Evolutionary conservation across 352 stramenopile genomes (phyloP).

Genomic region (Phytophthora syringae): DNA sequence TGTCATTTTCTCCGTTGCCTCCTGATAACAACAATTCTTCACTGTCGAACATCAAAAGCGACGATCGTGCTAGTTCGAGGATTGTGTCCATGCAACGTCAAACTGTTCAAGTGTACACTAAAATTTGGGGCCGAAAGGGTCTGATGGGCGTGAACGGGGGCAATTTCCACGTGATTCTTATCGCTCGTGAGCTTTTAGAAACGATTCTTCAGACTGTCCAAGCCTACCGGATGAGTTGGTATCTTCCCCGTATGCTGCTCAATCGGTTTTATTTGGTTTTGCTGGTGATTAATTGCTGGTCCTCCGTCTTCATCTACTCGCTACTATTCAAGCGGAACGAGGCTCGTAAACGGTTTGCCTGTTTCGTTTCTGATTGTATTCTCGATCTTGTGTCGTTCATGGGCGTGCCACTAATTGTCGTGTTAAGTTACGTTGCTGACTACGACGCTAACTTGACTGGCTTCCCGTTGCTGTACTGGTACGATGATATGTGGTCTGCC

Average conservation of each 20-base stretch:
- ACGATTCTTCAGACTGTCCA: too few relatives aligned
- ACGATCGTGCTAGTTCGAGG: too few relatives aligned
- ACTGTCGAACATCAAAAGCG: neutral
- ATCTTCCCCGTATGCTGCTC: constrained; percentile 28
- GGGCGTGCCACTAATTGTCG: constrained; percentile 23
- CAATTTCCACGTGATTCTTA: constrained; percentile 5
- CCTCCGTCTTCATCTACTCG: constrained; percentile 28
- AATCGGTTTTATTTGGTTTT: constrained; percentile 39
- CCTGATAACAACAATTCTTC: neutral
- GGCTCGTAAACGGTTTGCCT: constrained; percentile 15
- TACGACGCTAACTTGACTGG: constrained; percentile 23
- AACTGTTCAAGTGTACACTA: neutral
- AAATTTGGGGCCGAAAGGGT: neutral
- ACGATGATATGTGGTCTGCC: constrained; percentile 33
- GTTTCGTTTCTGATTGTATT: constrained; percentile 22
- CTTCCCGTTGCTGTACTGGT: constrained; percentile 25
- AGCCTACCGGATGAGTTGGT: constrained; percentile 37
- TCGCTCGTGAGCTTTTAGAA: constrained; percentile 20
- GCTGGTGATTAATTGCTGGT: constrained; percentile 38
- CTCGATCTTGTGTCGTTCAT: constrained; percentile 32
- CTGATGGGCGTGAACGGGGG: constrained; percentile 4
- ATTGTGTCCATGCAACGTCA: neutral
- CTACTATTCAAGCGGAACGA: constrained; percentile 24
- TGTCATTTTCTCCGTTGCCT: neutral
- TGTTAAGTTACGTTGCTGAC: constrained; percentile 22